A percentile compares a stretch with the other conserved stretches of the same genome.
phyloP scores from a whole-genome alignment of 2,329 filamentous ascomycete genomes.

The Nothopassalora personata region DNA sequence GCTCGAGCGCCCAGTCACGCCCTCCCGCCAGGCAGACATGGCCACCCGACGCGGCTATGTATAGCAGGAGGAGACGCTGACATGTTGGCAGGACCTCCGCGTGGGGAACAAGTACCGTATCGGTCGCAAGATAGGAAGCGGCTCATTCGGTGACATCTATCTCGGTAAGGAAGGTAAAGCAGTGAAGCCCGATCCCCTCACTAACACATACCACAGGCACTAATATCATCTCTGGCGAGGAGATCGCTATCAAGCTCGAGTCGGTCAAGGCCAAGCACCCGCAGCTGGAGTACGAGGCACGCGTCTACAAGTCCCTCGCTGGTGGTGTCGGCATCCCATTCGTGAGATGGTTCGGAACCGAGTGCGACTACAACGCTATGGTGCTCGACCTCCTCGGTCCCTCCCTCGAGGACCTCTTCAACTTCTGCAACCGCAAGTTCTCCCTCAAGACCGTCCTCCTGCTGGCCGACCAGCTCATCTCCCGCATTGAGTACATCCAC shows the following conservation, averaged over 20 bases:
- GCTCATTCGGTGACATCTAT: conserved; percentile 97
- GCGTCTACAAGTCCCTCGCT: conserved; percentile 82
- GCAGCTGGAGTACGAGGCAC: conserved; percentile 96
- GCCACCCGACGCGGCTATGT: conserved; percentile 6
- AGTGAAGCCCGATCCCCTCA: conserved; percentile 4
- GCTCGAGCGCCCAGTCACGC: conserved; percentile 19
- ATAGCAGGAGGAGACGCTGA: conserved; percentile 24
- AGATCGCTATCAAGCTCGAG: conserved; percentile 99
- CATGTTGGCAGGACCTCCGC: conserved; percentile 71
- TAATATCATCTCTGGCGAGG: conserved; percentile 98
- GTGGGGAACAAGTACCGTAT: conserved; percentile 99
- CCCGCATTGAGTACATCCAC: conserved; percentile 98
- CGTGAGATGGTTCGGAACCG: conserved; percentile 98
- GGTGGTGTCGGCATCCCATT: conserved; percentile 97
- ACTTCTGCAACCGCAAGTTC: conserved; percentile 99
- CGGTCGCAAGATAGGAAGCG: conserved; percentile 96
- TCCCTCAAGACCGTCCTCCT: conserved; percentile 96
- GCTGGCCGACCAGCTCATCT: conserved; percentile 95
- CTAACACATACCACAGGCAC: conserved; percentile 56
- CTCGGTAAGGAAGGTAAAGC: conserved; percentile 53
- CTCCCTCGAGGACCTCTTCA: conserved; percentile 96
- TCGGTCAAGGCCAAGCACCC: conserved; percentile 99
- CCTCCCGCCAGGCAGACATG: conserved; percentile 8
- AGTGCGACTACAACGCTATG: conserved; percentile 99
- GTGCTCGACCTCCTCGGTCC: conserved; percentile 94